Base-by-base conservation (phyloP, 805 yeast species). In the Torulaspora microellipsoides region DNA sequence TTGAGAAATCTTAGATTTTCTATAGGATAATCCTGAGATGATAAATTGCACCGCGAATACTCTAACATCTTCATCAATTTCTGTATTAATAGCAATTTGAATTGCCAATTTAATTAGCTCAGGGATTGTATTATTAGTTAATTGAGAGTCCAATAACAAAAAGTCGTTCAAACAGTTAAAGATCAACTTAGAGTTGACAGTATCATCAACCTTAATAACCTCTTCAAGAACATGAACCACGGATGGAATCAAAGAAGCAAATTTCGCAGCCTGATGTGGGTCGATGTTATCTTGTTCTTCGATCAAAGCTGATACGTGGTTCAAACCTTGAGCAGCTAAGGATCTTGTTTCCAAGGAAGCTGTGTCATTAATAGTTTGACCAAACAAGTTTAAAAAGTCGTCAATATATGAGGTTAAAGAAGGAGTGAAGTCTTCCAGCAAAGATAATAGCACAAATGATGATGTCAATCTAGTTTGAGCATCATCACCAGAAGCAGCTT, bases 161-260 rank as follows among this genome's bases (percentile, higher is more conserved):
- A 93, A 75, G 52, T 84, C 83, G 69, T 84, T 87, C 70, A 93
- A 81, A 38, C 87, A 84, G 62, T 84, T 88, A 72, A 90, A 93
- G 31, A 90, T 76, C 53, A 78, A 77, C 65, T 76, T 80, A 40
- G 90, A 83, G 50, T 77, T 72, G 50, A 79, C 88, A 28, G 79
- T 68, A 60, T 93, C 97, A 55, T 78, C 84, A 29, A 77, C 74
- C 41, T 73, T 69, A 42, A 91, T 77, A 31, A 84, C 83, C 58
- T 80, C 84, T 63, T 81, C 81, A 63, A 93, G 74, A 28, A 89
- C 95, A 40, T 77, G 76, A 43, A 93, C 84, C 80, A 91, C 83
- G 25, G 77, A 68, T 39, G 97, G 95, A 44, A 93, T 75, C 43
- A 85, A 68, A 35, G 74, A 68, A 55, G 78, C 74, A 72, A 85